phyloP scores from a whole-genome alignment of 2,329 filamentous ascomycete species.

The Chaetomium sp. region DNA sequence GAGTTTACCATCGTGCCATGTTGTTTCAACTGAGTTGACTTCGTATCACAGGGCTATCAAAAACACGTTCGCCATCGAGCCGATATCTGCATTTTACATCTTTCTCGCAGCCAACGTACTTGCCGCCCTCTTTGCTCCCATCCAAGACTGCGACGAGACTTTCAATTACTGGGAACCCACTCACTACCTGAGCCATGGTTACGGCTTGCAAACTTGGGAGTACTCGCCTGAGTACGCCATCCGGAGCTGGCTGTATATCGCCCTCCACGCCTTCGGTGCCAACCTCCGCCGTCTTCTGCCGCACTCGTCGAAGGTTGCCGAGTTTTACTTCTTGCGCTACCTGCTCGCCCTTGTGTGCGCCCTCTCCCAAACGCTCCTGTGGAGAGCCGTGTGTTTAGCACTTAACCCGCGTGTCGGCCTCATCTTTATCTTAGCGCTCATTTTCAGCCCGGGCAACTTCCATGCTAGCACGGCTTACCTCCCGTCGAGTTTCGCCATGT shows the following conservation, averaged over 20 bases:
- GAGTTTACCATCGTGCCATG: neutral
- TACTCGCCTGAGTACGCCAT: conserved; percentile 95
- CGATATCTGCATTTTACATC: conserved; percentile 72
- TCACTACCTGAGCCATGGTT: conserved; percentile 87
- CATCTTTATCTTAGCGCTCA: conserved; percentile 70
- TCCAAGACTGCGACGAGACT: conserved; percentile 96
- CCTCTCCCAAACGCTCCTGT: conserved; percentile 74
- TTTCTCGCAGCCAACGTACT: conserved; percentile 68
- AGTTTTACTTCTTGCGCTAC: conserved; percentile 85
- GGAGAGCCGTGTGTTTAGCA: conserved; percentile 66
- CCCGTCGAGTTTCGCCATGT: conserved; percentile 96
- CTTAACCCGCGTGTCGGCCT: conserved; percentile 79
- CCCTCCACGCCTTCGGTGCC: conserved; percentile 67
- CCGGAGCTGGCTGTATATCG: conserved; percentile 87
- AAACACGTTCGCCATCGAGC: conserved; percentile 58
- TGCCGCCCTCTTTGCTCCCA: conserved; percentile 77
- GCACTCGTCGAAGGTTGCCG: conserved; percentile 56
- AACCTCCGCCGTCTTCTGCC: conserved; percentile 60
- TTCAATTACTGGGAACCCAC: conserved; percentile 99
- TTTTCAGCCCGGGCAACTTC: conserved; percentile 86
- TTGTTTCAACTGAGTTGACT: neutral
- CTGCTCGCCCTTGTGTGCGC: conserved; percentile 71
- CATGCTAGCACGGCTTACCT: conserved; percentile 82
- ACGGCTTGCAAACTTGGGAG: conserved; percentile 96
- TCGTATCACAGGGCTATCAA: conserved; percentile 33